phyloP scores from a whole-genome alignment of 2,329 filamentous ascomycete genomes.

The Fusarium sambucinum region DNA sequence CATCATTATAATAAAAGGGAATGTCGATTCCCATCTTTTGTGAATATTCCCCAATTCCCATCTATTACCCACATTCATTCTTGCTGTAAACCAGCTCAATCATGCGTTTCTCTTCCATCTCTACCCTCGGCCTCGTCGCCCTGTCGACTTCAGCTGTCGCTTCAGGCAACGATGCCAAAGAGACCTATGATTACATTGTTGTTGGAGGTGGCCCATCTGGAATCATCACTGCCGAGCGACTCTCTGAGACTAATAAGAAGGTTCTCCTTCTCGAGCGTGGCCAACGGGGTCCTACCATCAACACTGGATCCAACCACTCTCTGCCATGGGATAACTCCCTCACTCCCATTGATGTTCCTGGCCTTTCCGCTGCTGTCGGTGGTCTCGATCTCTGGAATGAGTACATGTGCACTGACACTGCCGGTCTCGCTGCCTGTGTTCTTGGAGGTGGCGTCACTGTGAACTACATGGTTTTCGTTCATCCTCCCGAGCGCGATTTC shows the following conservation, averaged over 20 bases:
- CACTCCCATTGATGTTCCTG: constrained; percentile 77
- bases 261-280: constrained; percentile 73
- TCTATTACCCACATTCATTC: background rate
- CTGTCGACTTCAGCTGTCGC: background rate
- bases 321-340: constrained; percentile 72
- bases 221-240: constrained; percentile 52
- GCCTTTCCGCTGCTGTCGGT: constrained; percentile 66
- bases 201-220: constrained; percentile 44
- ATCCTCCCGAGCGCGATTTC: constrained; percentile 73
- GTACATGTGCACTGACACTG: constrained; percentile 42
- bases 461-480: constrained; percentile 76
- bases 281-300: constrained; percentile 66
- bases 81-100: background rate
- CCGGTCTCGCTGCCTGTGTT: constrained; percentile 67
- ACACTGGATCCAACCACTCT: constrained; percentile 71
- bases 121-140: background rate
- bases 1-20: background rate
- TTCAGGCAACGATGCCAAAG: constrained; percentile 24
- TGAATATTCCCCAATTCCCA: background rate
- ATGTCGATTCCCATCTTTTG: background rate
- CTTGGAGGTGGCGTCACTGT: constrained; percentile 75
- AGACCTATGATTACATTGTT: constrained; percentile 47
- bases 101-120: constrained; percentile 21
- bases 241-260: constrained; percentile 72
- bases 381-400: constrained; percentile 74